Conservation (phyloP, 2,329 filamentous ascomycete genomes). For the Clonostachys byssicola region DNA sequence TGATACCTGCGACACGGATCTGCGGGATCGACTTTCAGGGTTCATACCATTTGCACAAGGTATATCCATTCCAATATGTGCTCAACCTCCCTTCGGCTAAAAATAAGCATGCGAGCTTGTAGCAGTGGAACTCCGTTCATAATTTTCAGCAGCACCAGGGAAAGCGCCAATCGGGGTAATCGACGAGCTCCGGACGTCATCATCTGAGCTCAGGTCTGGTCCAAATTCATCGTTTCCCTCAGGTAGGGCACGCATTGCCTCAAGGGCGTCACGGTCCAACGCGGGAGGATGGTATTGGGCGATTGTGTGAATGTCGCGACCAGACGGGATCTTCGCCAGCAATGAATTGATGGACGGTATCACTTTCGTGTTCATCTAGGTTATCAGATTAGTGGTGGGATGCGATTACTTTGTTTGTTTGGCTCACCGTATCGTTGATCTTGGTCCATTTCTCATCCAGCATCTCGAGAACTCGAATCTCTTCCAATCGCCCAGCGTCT, state of each 20-base stretch:
- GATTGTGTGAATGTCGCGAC: conserved; percentile 76
- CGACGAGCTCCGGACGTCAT: conserved; percentile 21
- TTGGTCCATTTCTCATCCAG: conserved; percentile 86
- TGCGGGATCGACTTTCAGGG: no score
- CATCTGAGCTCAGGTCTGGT: conserved; percentile 30
- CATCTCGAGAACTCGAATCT: conserved; percentile 81
- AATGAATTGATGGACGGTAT: conserved; percentile 71
- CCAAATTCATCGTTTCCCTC: conserved; percentile 23
- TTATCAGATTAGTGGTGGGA: not conserved
- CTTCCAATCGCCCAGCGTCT: conserved; percentile 82
- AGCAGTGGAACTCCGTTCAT: conserved; percentile 12
- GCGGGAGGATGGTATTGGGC: conserved; percentile 63
- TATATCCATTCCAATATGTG: no score
- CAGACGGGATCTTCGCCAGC: conserved; percentile 77
- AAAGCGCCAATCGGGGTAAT: conserved; percentile 41
- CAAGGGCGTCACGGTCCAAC: conserved; percentile 62
- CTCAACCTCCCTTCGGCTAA: conserved; percentile 2
- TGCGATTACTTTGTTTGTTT: conserved; percentile 4
- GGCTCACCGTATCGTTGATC: conserved; percentile 81
- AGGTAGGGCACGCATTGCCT: conserved; percentile 46
- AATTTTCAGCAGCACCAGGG: conserved; percentile 38
- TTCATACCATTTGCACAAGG: no score
- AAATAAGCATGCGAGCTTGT: conserved; percentile 30
- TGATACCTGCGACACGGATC: no score
- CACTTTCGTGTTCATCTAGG: conserved; percentile 72